These are phyloP conservation scores for Citrus inodora DNA, from an alignment of 345 rosid species.

Conservation along the genomic window DNA sequence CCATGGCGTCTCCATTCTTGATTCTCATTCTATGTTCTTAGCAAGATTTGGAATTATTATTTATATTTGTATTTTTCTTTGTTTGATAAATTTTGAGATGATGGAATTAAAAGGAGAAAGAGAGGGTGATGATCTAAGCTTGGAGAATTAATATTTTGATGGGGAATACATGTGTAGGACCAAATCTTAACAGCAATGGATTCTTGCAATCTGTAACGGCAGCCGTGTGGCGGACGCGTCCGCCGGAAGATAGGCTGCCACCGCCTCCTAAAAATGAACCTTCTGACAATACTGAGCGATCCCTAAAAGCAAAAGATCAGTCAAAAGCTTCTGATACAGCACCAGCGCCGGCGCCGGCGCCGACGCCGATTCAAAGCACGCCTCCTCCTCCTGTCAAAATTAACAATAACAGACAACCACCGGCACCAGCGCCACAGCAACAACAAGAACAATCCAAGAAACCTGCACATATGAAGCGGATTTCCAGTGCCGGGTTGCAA, in stretches of 20 bases:
- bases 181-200: slow-evolving; percentile 59
- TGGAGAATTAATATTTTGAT: slow-evolving; percentile 28
- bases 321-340: slow-evolving; percentile 13
- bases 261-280: slow-evolving; percentile 31
- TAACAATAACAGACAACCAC: background rate
- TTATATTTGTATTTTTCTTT: background rate
- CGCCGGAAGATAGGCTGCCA: slow-evolving; percentile 49
- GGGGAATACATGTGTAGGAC: slow-evolving; percentile 96
- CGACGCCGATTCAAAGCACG: slow-evolving; percentile 34
- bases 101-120: slow-evolving; percentile 11
- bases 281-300: background rate
- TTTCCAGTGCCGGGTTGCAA: slow-evolving; percentile 60
- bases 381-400: slow-evolving; percentile 77
- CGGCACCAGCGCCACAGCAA: background rate
- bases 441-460: slow-evolving; percentile 38
- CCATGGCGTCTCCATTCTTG: background rate
- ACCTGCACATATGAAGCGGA: slow-evolving; percentile 52
- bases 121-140: slow-evolving; percentile 4
- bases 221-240: slow-evolving; percentile 65
- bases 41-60: background rate
- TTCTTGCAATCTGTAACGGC: slow-evolving; percentile 78
- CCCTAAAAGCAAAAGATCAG: background rate
- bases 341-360: slow-evolving; percentile 19
- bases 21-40: background rate
- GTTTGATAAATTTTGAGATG: background rate